These are phyloP conservation scores for Podaxis mareebaensis DNA, from an alignment of 768 basidiomycete species.

Conservation along the genomic window DNA sequence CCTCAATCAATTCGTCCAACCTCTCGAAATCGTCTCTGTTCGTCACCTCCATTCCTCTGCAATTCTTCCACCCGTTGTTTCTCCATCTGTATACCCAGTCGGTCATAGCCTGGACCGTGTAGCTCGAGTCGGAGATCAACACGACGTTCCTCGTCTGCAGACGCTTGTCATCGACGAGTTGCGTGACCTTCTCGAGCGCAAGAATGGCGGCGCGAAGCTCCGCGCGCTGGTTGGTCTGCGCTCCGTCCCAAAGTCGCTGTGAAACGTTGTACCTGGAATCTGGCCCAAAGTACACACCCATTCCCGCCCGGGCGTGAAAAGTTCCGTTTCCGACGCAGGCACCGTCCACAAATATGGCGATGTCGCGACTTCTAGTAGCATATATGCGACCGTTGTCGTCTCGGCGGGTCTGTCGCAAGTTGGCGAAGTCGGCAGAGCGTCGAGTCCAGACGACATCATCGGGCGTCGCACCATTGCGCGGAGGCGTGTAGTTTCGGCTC, in stretches of 20 bases:
- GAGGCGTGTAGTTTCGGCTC: background rate
- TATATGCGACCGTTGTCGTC: background rate
- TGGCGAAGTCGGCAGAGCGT: background rate
- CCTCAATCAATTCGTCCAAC: background rate
- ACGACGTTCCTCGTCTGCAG: conserved; percentile 6
- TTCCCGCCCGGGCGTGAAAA: conserved; percentile 5
- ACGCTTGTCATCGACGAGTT: background rate
- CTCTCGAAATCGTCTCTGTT: conserved; percentile 10
- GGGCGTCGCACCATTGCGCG: background rate
- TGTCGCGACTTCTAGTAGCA: background rate
- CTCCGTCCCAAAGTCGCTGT: conserved; percentile 1
- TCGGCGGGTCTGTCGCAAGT: background rate
- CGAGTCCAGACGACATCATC: background rate
- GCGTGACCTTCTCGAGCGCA: conserved; percentile 3
- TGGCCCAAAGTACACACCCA: conserved; percentile 13
- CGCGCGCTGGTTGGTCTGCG: conserved; percentile 12
- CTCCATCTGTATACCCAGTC: conserved; percentile 16
- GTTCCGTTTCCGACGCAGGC: conserved; percentile 13
- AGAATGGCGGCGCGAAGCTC: conserved; percentile 14
- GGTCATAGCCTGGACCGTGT: conserved; percentile 10
- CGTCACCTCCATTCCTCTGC: background rate
- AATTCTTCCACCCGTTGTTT: conserved; percentile 14
- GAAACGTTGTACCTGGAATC: conserved; percentile 6
- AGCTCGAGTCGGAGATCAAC: conserved; percentile 10
- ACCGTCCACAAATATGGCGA: conserved; percentile 14